A percentile compares a stretch with the other conserved stretches of the same genome.
Evolutionary conservation across 176 grass and related monocot genomes (phyloP).

Genomic region (sorghum (Sorghum bicolor)): DNA sequence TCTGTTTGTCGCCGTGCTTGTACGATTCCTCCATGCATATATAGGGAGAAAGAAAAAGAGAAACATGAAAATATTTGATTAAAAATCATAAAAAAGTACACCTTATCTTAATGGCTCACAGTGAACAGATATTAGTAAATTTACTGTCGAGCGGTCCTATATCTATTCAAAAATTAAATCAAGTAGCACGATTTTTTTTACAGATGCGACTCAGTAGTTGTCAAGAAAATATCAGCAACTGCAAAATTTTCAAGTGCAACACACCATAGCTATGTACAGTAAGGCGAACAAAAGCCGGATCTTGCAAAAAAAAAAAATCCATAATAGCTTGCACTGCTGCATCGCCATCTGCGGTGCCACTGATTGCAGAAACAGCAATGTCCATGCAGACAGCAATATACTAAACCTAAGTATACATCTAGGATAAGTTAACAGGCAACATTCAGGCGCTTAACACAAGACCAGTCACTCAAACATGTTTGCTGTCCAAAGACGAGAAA

Average conservation of each 20-base stretch:
- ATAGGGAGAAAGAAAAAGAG: too few species aligned
- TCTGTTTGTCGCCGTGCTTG: too few species aligned
- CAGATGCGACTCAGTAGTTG: background rate
- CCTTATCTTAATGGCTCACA: too few species aligned
- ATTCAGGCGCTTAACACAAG: conserved; percentile 18
- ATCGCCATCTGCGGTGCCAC: background rate
- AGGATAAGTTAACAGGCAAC: conserved; percentile 1
- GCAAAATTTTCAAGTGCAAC: too few species aligned
- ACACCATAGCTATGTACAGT: background rate
- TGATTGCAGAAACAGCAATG: conserved; percentile 12
- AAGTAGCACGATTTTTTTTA: background rate
- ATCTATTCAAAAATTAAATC: background rate
- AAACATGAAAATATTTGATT: too few species aligned
- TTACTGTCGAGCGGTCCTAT: too few species aligned
- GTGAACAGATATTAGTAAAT: too few species aligned
- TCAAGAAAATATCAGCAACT: background rate
- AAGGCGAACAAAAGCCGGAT: background rate
- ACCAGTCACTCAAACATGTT: conserved; percentile 37
- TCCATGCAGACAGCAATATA: conserved; percentile 3
- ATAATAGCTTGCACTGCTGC: background rate
- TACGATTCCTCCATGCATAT: too few species aligned
- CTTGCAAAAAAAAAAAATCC: too few species aligned
- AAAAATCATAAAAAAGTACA: too few species aligned
- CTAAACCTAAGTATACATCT: conserved; percentile 13
- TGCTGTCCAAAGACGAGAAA: conserved; percentile 7